phyloP scores from a whole-genome alignment of 192 early-diverging fungal genomes.

The Entophlyctis helioformis region DNA sequence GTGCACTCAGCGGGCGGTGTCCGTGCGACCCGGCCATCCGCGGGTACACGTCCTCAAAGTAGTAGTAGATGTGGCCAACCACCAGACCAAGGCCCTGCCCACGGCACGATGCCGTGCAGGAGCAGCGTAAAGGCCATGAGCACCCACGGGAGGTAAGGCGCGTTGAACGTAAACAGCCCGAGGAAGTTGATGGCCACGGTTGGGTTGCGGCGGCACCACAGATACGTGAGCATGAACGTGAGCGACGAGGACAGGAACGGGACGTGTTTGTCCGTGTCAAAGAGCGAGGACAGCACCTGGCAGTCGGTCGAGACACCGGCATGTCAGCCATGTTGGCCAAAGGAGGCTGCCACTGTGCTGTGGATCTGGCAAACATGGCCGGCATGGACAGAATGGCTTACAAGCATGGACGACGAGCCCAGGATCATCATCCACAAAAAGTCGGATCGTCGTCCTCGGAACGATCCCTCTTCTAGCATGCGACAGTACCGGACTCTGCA shows the following conservation, averaged over 20 bases:
- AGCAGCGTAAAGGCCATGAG: slow-evolving; percentile 76
- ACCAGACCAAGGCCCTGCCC: slow-evolving; percentile 69
- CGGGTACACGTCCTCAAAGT: slow-evolving; percentile 91
- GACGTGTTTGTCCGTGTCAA: slow-evolving; percentile 27
- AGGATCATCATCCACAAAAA: slow-evolving; percentile 84
- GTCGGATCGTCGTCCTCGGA: slow-evolving; percentile 77
- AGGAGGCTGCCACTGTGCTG: not conserved
- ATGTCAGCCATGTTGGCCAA: not conserved
- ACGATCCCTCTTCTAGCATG: slow-evolving; percentile 91
- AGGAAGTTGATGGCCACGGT: slow-evolving; percentile 76
- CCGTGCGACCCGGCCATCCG: no score
- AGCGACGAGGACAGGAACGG: slow-evolving; percentile 76
- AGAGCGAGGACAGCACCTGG: slow-evolving; percentile 20
- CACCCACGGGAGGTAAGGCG: slow-evolving; percentile 87
- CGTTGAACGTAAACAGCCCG: slow-evolving; percentile 80
- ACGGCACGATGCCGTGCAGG: slow-evolving; percentile 65
- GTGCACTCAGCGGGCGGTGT: no score
- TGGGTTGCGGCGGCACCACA: slow-evolving; percentile 97
- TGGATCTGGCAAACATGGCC: slow-evolving; percentile 3
- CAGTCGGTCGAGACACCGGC: slow-evolving; percentile 7
- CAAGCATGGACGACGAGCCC: slow-evolving; percentile 41
- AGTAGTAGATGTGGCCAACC: slow-evolving; percentile 92
- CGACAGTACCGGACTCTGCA: slow-evolving; percentile 69
- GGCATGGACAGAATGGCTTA: slow-evolving; percentile 12
- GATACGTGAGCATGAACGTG: slow-evolving; percentile 77